Conservation (phyloP, 2,329 filamentous ascomycete species). For the Grosmannia penicillata region DNA sequence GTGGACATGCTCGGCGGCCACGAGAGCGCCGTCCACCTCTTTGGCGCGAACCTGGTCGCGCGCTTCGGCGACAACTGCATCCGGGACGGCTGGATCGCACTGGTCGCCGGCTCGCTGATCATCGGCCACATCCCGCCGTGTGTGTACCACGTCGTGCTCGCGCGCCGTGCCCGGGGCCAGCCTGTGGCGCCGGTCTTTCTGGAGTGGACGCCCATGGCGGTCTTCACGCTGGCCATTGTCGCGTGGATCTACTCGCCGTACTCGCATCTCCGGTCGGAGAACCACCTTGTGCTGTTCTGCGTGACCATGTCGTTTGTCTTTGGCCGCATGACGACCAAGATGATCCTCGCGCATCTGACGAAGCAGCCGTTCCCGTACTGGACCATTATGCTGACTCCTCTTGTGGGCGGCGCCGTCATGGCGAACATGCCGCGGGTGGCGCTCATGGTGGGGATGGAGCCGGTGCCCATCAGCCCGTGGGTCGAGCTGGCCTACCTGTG, state of each 20-base stretch:
- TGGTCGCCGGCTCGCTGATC: constrained; percentile 51
- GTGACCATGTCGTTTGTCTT: constrained; percentile 94
- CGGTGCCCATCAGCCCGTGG: constrained; percentile 40
- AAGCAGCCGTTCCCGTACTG: constrained; percentile 92
- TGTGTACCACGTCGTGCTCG: constrained; percentile 68
- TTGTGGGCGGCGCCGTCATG: constrained; percentile 71
- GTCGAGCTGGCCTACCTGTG: constrained; percentile 71
- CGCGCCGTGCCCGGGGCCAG: constrained; percentile 55
- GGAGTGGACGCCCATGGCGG: constrained; percentile 83
- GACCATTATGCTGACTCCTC: constrained; percentile 79
- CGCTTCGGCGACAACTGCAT: constrained; percentile 59
- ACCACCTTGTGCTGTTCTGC: constrained; percentile 85
- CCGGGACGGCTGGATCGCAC: constrained; percentile 73
- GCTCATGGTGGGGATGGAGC: constrained; percentile 19
- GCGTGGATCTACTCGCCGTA: constrained; percentile 85
- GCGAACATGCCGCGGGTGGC: constrained; percentile 71
- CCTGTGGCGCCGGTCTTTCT: constrained; percentile 73
- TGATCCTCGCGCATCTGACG: constrained; percentile 90
- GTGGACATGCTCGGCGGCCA: constrained; percentile 50
- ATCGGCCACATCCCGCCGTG: constrained; percentile 75
- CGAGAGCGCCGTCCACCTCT: constrained; percentile 3
- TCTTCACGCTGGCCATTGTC: constrained; percentile 61
- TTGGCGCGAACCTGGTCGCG: constrained; percentile 35
- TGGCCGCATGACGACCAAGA: constrained; percentile 96
- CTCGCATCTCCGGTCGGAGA: constrained; percentile 65